Base-by-base conservation (phyloP, 1,284 basidiomycete genomes). In the Sporisorium iseilematis-ciliati region DNA sequence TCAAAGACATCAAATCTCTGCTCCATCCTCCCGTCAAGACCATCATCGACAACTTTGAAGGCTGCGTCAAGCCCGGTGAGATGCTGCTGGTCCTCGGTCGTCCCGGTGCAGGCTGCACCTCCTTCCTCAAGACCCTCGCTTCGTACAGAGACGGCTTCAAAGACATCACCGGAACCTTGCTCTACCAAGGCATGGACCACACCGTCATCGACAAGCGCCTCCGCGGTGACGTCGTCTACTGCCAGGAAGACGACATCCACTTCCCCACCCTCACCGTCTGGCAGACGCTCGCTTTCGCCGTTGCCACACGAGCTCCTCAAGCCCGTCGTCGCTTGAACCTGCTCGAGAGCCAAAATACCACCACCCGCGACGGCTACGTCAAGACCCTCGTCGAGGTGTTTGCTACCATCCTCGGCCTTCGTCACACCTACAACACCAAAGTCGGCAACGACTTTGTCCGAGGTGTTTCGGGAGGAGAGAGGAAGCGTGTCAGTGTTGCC, bases 391-490 rank as follows among this genome's bases (percentile, higher is more conserved):
- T 72, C 59, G 80, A 83, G 38, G 75, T 73, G 4, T 52, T 83
- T 40, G 78, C 72, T 21, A 80, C 80, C 16, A 74, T 80, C 43
- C 75, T 83, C 8, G 80, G 78, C 45, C 65, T 81, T 31, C 63
- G 73, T 1, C 80, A 83, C 49, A 83, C 81, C 10, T 80, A 75
- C 72, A 76, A 82, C 66, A 83, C 81, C 45, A 60, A 69, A 42
- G 89, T 89, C 57, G 81, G 81, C 33, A 76, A 81, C 61, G 69
- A 77, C 26, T 57, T 66, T 14, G 60, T 82, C 26, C 76, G 81
- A 10, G 80, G 81, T 63, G 75, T 82, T 16, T 79, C 75, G 11
- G 89, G 89, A 66, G 89, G 89, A 53, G 86, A 86, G 58, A 62
- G 75, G 23, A 83, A 82, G 67, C 71, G 81, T 40, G 81, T 82